Conservation (phyloP, 257 asterid genomes). For the Penstemon barbatus region DNA sequence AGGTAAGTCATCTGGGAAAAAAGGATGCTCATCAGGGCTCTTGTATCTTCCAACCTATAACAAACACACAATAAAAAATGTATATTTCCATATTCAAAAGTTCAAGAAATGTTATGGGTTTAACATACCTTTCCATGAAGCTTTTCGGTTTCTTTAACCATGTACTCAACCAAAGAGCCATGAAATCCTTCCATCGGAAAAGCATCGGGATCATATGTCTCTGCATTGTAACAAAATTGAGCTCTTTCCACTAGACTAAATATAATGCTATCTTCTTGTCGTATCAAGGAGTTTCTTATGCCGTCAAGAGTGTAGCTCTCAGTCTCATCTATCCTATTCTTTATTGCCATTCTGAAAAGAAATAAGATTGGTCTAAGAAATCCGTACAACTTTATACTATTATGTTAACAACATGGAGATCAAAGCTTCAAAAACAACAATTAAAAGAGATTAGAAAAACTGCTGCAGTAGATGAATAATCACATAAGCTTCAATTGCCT, state of each 20-base stretch:
- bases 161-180: constrained; percentile 85
- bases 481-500: not conserved
- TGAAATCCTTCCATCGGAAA: constrained; percentile 66
- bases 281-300: constrained; percentile 73
- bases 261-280: constrained; percentile 94
- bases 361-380: constrained; percentile 20
- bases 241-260: constrained; percentile 89
- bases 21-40: constrained; percentile 95
- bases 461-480: not conserved
- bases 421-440: too few relatives aligned
- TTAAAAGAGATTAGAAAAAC: not conserved
- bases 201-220: constrained; percentile 67
- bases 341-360: constrained; percentile 48
- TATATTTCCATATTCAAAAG: not conserved
- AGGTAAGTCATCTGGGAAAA: constrained; percentile 68
- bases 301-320: constrained; percentile 85
- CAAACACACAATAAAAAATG: constrained; percentile 12
- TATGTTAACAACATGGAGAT: too few relatives aligned
- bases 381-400: not conserved
- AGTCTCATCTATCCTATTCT: constrained; percentile 72
- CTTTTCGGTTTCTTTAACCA: constrained; percentile 88
- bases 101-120: not conserved
- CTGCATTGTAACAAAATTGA: constrained; percentile 72
- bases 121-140: constrained; percentile 74
- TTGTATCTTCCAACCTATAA: constrained; percentile 85